Conservation (phyloP, 306 rosid genomes). For the Cicer pinnatifidum region DNA sequence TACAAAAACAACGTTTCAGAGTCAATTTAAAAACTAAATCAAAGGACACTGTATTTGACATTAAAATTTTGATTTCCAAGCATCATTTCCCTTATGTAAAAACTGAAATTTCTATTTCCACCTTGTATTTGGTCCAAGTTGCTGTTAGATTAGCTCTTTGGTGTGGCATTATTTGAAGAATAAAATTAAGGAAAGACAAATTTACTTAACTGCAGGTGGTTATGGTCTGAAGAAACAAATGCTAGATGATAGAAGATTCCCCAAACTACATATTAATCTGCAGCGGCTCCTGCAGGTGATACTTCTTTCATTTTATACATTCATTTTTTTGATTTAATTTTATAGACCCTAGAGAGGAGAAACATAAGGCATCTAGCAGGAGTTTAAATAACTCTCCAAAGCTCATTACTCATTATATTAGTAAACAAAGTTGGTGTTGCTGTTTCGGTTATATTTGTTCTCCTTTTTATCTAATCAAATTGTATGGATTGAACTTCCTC, state of each 20-base stretch:
- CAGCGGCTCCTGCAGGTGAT: slow-evolving; percentile 94
- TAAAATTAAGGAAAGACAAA: slow-evolving; percentile 31
- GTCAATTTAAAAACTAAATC: neutral
- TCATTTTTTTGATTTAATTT: slow-evolving; percentile 8
- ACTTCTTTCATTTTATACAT: slow-evolving; percentile 35
- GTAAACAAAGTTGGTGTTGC: neutral
- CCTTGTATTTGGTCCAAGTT: slow-evolving; percentile 30
- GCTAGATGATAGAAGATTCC: slow-evolving; percentile 97
- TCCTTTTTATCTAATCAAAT: slow-evolving; percentile 20
- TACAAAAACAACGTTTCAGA: neutral
- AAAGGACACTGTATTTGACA: neutral
- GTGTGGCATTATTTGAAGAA: neutral
- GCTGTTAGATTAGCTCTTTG: slow-evolving; percentile 1
- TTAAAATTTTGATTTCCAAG: neutral
- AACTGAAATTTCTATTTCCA: slow-evolving; percentile 27
- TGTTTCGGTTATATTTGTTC: slow-evolving; percentile 23
- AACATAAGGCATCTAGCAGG: neutral
- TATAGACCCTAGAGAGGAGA: neutral
- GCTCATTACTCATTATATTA: neutral
- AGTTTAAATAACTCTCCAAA: slow-evolving; percentile 15
- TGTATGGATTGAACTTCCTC: slow-evolving; percentile 32
- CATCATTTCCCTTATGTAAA: neutral
- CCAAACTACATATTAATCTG: slow-evolving; percentile 88
- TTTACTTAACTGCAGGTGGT: slow-evolving; percentile 65
- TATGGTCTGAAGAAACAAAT: slow-evolving; percentile 86